Evolutionary conservation across 1,284 basidiomycete species (phyloP), one percentile per base, ranked within the genome.

Genomic region (Ganoderma sp.): DNA sequence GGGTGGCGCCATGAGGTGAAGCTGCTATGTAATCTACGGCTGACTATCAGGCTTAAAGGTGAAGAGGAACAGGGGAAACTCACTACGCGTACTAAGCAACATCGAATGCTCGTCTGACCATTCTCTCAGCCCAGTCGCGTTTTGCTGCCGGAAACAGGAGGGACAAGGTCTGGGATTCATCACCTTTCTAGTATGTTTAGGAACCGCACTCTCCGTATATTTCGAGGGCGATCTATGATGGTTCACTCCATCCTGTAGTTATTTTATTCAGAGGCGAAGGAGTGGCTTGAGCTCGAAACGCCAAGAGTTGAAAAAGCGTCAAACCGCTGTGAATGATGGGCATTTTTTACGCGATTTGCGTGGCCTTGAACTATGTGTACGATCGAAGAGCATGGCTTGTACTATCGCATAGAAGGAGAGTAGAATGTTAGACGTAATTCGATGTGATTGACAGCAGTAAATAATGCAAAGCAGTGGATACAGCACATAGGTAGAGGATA

Each of bases 381-480:
- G n/a, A 22, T 25, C 19, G n/a, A 37, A 58, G 14, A 43, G 22
- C 22, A 42, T 19, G 58, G 25, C 22, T 60, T 59, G 57, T 19
- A 59, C n/a, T n/a, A 25, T 39, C 5, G 14, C 37, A 22, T 60
- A 60, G 41, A 7, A 56, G 28, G 41, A 7, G 32, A 28, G 25
- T 61, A 50, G 41, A 41, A 61, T 43, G 57, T 65, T 37, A 10
- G 28, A 14, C 17, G 15, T 17, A 43, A n/a, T 32, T 32, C 32
- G 32, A 32, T 59, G 25, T 54, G 56, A 62, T 52, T 19, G 41
- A 50, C n/a, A 61, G 45, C 37, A 17, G 56, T 50, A 59, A 57
- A 22, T 39, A 57, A 57, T 52, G 58, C 58, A 42, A 65, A 17
- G 64, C 54, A 14, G 32, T 50, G 45, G 48, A 32, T 37, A 65